Conservation (phyloP, 192 early-diverging fungal genomes). For the Linderina pennispora region DNA sequence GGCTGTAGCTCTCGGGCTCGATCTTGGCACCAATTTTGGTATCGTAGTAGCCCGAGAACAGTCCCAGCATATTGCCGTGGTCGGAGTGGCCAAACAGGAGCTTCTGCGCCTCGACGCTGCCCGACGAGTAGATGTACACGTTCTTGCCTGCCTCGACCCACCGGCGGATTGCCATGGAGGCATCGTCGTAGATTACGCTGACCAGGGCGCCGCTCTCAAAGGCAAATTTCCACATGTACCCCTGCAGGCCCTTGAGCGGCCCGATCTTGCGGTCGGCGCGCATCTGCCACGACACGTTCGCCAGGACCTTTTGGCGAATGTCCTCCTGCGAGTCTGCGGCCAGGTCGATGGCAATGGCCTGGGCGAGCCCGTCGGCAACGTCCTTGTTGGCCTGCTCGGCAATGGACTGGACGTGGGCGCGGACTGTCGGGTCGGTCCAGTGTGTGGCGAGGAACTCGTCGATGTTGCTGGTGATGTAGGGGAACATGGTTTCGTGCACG, state of each 20-base stretch:
- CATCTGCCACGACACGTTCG: constrained; percentile 83
- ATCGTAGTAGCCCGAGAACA: constrained; percentile 86
- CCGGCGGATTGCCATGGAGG: constrained; percentile 63
- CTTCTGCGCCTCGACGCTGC: constrained; percentile 90
- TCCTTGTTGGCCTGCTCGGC: constrained; percentile 45
- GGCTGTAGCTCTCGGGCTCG: constrained; percentile 58
- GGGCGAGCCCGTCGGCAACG: constrained; percentile 1
- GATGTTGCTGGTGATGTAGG: constrained; percentile 66
- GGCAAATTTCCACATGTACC: constrained; percentile 93
- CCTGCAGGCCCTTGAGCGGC: constrained; percentile 84
- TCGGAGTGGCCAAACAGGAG: constrained; percentile 80
- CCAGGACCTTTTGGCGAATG: constrained; percentile 12
- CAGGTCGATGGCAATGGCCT: constrained; percentile 14
- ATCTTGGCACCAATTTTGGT: constrained; percentile 81
- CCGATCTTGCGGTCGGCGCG: constrained; percentile 80
- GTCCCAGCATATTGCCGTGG: constrained; percentile 68
- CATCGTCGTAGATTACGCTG: constrained; percentile 83
- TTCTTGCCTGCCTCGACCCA: constrained; percentile 59
- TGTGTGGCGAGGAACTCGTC: constrained; percentile 57
- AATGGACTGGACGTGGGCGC: constrained; percentile 48
- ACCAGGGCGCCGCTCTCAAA: constrained; percentile 70
- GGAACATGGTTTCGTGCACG: constrained; percentile 91
- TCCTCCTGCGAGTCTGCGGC: constrained; percentile 5
- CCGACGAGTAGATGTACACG: constrained; percentile 96
- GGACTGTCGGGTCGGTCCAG: constrained; percentile 45